These are phyloP conservation scores for Tylopilus cervinicoccineus DNA, from an alignment of 768 basidiomycete species.

Conservation along the genomic window DNA sequence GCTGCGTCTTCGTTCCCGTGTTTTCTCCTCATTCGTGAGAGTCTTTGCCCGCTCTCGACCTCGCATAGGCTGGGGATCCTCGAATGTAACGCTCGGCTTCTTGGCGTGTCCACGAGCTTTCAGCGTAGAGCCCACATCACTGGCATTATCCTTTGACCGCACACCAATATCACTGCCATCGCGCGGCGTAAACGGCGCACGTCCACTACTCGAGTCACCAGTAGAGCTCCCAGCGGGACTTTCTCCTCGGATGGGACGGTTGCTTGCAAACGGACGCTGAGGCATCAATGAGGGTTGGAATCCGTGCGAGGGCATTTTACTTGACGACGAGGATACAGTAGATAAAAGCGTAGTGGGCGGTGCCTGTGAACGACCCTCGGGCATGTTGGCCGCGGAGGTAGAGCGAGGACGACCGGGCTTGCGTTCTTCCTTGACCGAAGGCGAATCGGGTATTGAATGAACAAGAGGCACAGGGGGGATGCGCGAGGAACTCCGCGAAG, in stretches of 20 bases:
- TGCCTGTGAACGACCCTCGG: conserved; percentile 14
- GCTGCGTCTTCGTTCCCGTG: conserved; percentile 69
- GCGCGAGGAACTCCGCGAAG: conserved; percentile 24
- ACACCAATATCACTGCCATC: conserved; percentile 65
- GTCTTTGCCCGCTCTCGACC: conserved; percentile 31
- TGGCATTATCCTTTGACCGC: conserved; percentile 18
- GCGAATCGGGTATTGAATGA: conserved; percentile 29
- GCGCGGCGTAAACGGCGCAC: conserved; percentile 69
- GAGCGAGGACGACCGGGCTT: conserved; percentile 13
- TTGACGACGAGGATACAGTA: conserved; percentile 6
- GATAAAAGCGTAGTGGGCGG: conserved; percentile 9
- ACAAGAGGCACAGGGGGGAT: conserved; percentile 30
- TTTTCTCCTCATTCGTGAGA: conserved; percentile 45
- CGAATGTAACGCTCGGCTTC: conserved; percentile 67
- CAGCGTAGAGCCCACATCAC: conserved; percentile 26
- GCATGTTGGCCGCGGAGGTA: conserved; percentile 4
- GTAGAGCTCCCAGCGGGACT: conserved; percentile 79
- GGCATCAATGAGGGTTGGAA: conserved; percentile 28
- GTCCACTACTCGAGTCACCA: conserved; percentile 78
- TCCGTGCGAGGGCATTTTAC: conserved; percentile 25
- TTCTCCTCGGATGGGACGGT: conserved; percentile 39
- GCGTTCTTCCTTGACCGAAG: conserved; percentile 25
- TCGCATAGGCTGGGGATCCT: conserved; percentile 41
- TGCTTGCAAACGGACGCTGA: conserved; percentile 54
- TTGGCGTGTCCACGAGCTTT: conserved; percentile 40